Base-by-base conservation (phyloP, 1,284 basidiomycete species). In the Ceratobasidium papillatum region DNA sequence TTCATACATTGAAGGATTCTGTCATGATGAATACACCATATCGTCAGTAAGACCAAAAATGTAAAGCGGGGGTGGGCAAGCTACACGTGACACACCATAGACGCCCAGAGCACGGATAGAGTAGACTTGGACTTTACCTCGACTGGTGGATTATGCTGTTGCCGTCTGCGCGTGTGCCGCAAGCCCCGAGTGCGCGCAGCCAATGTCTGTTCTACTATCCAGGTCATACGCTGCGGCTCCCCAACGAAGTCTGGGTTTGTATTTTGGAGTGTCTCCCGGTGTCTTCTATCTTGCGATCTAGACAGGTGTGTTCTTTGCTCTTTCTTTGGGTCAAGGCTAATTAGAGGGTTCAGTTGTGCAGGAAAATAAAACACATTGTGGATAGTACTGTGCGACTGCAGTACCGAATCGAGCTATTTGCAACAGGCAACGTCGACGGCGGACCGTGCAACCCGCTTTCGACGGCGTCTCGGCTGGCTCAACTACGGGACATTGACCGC, bases 141-240 rank as follows among this genome's bases (percentile, higher is more conserved):
- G 32, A 68, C 65, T 43, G 38, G 7, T 51, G 34, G 65, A 68
- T 30, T 27, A 72, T 72, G 68, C 54, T 72, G 9, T 34, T 72
- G 56, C 68, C 68, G 51, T 72, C 68, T 72, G 68, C 43, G 54
- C 68, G 68, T 30, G 51, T 72, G 43, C 68, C 68, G 12, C 68
- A 32, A 32, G 30, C 68, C 22, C 43, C 54, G 30, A 72, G 17
- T 32, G 9, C 68, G 12, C 68, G 68, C 14, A 47, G 25, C 30
- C 68, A 43, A 72, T 72, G 68, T 51, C 43, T 72, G 9, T 72
- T 72, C 45, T 72, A 72, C 27, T 47, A 41, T 54, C 12, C 68
- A 7, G 51, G 56, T n/a, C 22, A 45, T 36, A 41, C 36, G 3
- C 22, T 32, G 8, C 68, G 68, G 3, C 68, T 72, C 12, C 68